These are phyloP conservation scores for Salvia sclarea DNA, from an alignment of 305 asterid genomes.

Conservation along the genomic window DNA sequence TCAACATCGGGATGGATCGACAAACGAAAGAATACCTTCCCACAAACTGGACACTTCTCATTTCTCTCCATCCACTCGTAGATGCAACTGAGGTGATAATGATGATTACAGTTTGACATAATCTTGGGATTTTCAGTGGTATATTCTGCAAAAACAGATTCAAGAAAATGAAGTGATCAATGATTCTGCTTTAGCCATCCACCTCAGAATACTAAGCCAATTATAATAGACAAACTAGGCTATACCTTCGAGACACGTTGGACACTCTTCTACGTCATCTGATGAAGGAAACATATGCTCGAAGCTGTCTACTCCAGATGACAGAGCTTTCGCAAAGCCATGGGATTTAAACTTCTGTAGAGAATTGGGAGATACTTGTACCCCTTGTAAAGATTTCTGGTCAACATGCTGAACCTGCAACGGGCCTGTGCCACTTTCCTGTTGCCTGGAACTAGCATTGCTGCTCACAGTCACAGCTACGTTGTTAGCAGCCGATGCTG, in stretches of 20 bases:
- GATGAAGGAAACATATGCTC: slow-evolving; percentile 8
- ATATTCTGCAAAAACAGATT: slow-evolving; percentile 40
- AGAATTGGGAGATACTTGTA: not conserved
- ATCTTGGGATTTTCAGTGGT: slow-evolving; percentile 47
- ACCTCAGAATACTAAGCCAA: too few relatives aligned
- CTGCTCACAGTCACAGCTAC: slow-evolving; percentile 4
- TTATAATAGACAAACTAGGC: not conserved
- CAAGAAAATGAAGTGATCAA: not conserved
- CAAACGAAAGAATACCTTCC: slow-evolving; percentile 37
- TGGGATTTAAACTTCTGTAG: slow-evolving; percentile 28
- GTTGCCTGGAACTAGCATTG: slow-evolving; percentile 10
- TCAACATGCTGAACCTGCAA: slow-evolving; percentile 29
- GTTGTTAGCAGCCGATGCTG: slow-evolving; percentile 1
- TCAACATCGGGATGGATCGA: not conserved
- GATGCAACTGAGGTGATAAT: slow-evolving; percentile 58
- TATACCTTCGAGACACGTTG: slow-evolving; percentile 74
- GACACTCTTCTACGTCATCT: slow-evolving; percentile 59
- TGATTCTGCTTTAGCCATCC: not conserved
- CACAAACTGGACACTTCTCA: slow-evolving; percentile 46
- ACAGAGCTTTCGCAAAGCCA: slow-evolving; percentile 24
- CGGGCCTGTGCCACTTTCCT: not conserved
- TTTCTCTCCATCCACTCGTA: slow-evolving; percentile 66
- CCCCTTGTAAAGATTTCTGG: not conserved
- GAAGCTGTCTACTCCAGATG: not conserved
- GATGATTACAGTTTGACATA: slow-evolving; percentile 42